These are phyloP conservation scores for Trichomonas vaginalis DNA, from an alignment of 208 protist genomes.

Conservation along the genomic window DNA sequence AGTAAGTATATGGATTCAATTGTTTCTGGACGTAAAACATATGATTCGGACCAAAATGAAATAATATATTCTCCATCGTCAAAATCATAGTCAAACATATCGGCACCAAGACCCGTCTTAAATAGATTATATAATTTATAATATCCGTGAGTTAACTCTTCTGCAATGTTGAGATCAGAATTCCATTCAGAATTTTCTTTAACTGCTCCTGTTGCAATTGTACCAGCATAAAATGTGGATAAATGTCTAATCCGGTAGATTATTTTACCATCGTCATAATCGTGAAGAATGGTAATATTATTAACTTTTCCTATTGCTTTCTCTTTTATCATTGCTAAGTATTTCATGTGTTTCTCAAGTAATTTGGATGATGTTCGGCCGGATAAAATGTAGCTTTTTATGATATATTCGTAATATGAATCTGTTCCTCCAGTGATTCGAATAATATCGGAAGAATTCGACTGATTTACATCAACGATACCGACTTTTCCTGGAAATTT, in stretches of 20 bases:
- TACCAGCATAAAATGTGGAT: not conserved
- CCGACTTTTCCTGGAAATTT: not conserved
- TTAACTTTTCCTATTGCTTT: not conserved
- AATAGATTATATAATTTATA: not conserved
- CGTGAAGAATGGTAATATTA: not conserved
- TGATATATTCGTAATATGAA: conserved; percentile 14
- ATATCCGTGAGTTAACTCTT: not conserved
- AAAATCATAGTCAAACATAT: not conserved
- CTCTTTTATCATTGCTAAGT: no score
- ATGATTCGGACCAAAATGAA: not conserved
- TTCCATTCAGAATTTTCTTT: not conserved
- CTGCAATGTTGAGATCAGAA: not conserved
- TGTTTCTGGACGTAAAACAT: conserved; percentile 33
- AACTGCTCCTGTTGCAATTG: not conserved
- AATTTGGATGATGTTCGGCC: not conserved
- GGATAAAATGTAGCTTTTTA: not conserved
- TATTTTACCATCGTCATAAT: not conserved
- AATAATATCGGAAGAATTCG: no score
- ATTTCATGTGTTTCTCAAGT: not conserved
- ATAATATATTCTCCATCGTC: not conserved
- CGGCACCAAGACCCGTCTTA: not conserved
- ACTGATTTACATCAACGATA: not conserved
- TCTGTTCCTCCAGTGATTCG: not conserved
- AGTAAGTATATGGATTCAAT: conserved; percentile 31
- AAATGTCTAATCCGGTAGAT: not conserved